Base-by-base conservation (phyloP, 106 monocot genomes). In the Gastrodia elata region DNA sequence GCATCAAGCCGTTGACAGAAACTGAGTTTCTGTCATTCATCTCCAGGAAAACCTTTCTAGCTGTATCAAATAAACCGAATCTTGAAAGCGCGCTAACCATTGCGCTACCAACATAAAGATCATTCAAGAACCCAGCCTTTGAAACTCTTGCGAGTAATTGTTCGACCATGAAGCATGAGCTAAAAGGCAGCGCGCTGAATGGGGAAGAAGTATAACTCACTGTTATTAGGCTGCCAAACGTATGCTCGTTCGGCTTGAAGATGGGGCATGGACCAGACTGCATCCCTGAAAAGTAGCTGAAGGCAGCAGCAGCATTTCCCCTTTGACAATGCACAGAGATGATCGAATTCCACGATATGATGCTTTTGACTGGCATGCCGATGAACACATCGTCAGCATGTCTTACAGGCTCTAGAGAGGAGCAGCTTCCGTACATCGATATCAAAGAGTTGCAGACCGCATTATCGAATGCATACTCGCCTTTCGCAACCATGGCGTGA, bases 101-200 rank as follows among this genome's bases (percentile, higher is more conserved):
- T 64, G 94, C 84, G 64, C 94, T 94, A n/a, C 91, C 85, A 55
- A 94, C 94, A 49, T 87, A 91, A 13, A 94, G 82, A 79, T 91
- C 85, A 74, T 77, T 65, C 20, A 75, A 70, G 38, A 87, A 87
- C 22, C 94, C 91, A 44, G 74, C 80, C 67, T 85, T 89, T 18
- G 67, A 73, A 28, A 89, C 79, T 38, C 41, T 77, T 5, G 77
- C 70, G 40, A 94, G 75, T 71, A 94, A 33, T 64, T 89, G 89
- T 61, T 80, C 74, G 78, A 91, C 78, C n/a, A n/a, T n/a, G 70
- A 91, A 72, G 41, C 59, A 28, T 15, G 39, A 25, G 27, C 15
- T 40, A 69, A 26, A 69, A 33, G 4, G 36, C 6, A 71, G 22
- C 8, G 14, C 32, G 68, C 38, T 64, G 27, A 55, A 74, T 3